Conservation (phyloP, 805 yeast genomes). For the Kodamaea kaohsiungensis region DNA sequence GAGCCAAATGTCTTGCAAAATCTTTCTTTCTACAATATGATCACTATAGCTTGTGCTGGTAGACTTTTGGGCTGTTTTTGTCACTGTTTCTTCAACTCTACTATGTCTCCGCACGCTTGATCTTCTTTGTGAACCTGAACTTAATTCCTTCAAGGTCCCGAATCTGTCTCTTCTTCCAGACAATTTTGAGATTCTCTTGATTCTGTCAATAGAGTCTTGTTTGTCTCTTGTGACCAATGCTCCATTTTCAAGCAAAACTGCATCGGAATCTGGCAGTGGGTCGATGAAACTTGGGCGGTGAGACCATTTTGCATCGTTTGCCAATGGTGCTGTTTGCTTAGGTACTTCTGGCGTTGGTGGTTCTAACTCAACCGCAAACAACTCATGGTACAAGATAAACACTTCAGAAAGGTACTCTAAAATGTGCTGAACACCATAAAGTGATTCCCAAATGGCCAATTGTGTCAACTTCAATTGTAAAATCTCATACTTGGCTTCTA, state of each 20-base stretch:
- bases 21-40: constrained; percentile 28
- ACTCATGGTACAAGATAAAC: constrained; percentile 54
- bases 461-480: constrained; percentile 75
- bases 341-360: constrained; percentile 10
- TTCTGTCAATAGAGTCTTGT: constrained; percentile 19
- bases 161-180: constrained; percentile 6
- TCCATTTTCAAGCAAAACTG: constrained; percentile 7
- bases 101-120: background rate
- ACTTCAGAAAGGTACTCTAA: constrained; percentile 67
- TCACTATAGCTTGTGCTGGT: constrained; percentile 2
- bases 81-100: background rate
- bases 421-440: constrained; percentile 57
- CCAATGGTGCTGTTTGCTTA: constrained; percentile 37
- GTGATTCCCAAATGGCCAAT: constrained; percentile 63
- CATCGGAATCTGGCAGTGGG: constrained; percentile 10
- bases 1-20: constrained; percentile 70
- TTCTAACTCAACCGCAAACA: constrained; percentile 41
- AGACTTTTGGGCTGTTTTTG: background rate
- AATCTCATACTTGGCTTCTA: constrained; percentile 47
- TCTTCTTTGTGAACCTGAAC: constrained; percentile 5
- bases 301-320: constrained; percentile 31
- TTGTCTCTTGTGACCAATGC: constrained; percentile 11
- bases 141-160: constrained; percentile 7
- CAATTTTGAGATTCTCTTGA: constrained; percentile 18
- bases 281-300: constrained; percentile 11